Evolutionary conservation across 306 rosid genomes (phyloP).

Genomic region (Pyrus betulifolia): DNA sequence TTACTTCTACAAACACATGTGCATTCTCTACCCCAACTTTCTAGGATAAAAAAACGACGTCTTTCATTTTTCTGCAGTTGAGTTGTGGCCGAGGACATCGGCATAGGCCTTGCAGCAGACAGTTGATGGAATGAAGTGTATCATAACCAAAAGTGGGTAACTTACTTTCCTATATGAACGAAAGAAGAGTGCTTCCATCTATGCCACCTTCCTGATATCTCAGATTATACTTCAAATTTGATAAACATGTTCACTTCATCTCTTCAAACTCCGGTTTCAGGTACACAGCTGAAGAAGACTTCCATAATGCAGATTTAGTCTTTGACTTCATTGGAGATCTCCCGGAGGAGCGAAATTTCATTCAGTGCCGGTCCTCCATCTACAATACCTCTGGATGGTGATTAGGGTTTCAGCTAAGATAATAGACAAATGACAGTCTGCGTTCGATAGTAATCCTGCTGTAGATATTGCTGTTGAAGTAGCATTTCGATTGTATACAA

Average conservation of each 20-base stretch:
- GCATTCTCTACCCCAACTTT: background rate
- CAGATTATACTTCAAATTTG: no score
- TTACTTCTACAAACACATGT: no score
- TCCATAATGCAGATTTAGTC: conserved; percentile 75
- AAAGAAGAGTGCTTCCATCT: background rate
- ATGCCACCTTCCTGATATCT: background rate
- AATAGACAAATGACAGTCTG: background rate
- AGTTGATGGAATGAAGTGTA: conserved; percentile 91
- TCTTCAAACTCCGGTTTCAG: background rate
- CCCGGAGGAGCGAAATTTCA: conserved; percentile 56
- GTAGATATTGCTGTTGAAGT: no score
- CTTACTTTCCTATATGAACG: background rate
- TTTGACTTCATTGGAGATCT: conserved; percentile 93
- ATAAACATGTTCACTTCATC: no score
- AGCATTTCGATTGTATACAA: no score
- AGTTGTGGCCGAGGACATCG: conserved; percentile 92
- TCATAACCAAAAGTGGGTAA: conserved; percentile 66
- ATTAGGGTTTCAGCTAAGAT: background rate
- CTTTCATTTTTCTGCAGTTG: conserved; percentile 27
- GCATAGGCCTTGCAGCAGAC: conserved; percentile 96
- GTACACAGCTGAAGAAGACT: conserved; percentile 75
- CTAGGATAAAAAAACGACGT: background rate
- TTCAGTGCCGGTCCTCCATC: background rate
- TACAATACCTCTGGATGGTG: background rate
- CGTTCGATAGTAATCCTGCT: background rate